Evolutionary conservation across 441 rosid genomes (phyloP), one percentile per base, ranked within the genome.

Genomic region (Erodium trifolium): DNA sequence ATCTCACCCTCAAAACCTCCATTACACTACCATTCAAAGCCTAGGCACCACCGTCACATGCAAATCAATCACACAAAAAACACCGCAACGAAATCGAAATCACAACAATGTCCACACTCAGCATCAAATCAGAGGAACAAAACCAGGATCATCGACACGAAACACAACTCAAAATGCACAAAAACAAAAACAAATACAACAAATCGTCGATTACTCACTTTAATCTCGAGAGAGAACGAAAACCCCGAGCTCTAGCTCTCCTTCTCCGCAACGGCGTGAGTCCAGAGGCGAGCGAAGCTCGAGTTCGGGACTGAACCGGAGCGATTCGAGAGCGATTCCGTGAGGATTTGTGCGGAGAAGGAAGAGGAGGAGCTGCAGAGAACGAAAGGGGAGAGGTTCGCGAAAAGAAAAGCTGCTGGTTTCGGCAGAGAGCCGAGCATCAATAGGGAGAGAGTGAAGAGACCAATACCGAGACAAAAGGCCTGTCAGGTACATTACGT

Each of bases 391-490:
- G 55, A 47, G 12, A 47, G 53, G 53, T 47, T n/a, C 53, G 63
- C n/a, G n/a, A n/a, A 8, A 19, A 9, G 29, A 17, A 29, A 59
- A 59, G 63, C 31, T 23, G 63, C 63, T 19, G 29, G 27, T 18
- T 59, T 59, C 12, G 12, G 29, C 63, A 47, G 55, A 47, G n/a
- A 47, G 16, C n/a, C 43, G 43, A 37, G 43, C 43, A 6, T 37
- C 43, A 37, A 37, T 37, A 37, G 43, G 43, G 43, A 37, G 43
- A 37, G 11, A 17, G 31, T 8, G 63, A 19, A 59, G 63, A 19
- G 63, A 59, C 63, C 63, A 19, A 59, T 7, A 23, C 63, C 63
- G 63, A 59, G 63, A 59, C 63, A 59, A 59, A 59, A 19, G 63
- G 63, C 63, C 17, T 18, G 63, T 59, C 63, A 59, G 63, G 4